Evolutionary conservation across 352 stramenopile genomes (phyloP).

Genomic region (Albugo candida): DNA sequence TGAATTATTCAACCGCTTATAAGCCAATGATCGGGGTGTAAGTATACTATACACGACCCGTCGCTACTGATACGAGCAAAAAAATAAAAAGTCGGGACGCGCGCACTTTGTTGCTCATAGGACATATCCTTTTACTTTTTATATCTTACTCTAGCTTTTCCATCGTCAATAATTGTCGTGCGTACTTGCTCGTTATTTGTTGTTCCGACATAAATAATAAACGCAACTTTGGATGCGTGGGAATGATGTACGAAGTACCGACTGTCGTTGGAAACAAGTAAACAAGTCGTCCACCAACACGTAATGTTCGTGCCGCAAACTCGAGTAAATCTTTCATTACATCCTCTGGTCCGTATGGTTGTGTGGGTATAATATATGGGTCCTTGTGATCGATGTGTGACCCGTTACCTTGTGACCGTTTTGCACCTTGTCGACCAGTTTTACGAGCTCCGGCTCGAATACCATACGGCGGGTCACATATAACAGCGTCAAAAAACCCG

Average conservation of each 20-base stretch:
- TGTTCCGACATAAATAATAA: constrained; percentile 69
- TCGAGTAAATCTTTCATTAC: constrained; percentile 94
- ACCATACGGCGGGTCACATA: constrained; percentile 88
- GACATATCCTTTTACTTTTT: no score
- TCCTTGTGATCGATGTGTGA: constrained; percentile 62
- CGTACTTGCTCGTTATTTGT: constrained; percentile 68
- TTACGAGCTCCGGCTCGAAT: constrained; percentile 88
- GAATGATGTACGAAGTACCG: constrained; percentile 54
- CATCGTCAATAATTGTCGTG: constrained; percentile 75
- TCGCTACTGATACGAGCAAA: no score
- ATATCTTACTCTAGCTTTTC: constrained; percentile 16
- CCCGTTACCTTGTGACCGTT: constrained; percentile 12
- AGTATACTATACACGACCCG: no score
- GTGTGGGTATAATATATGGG: constrained; percentile 90
- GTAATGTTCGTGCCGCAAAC: constrained; percentile 62
- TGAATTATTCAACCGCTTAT: no score
- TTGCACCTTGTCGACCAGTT: constrained; percentile 38
- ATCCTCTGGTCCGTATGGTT: constrained; percentile 90
- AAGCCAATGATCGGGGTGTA: no score
- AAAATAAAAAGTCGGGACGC: no score
- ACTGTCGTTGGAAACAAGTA: constrained; percentile 76
- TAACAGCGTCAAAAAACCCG: constrained; percentile 74
- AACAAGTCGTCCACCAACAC: constrained; percentile 57
- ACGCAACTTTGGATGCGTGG: constrained; percentile 40
- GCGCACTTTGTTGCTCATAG: no score